Evolutionary conservation across 768 basidiomycete species (phyloP).

Genomic region (Kwoniella shandongensis): DNA sequence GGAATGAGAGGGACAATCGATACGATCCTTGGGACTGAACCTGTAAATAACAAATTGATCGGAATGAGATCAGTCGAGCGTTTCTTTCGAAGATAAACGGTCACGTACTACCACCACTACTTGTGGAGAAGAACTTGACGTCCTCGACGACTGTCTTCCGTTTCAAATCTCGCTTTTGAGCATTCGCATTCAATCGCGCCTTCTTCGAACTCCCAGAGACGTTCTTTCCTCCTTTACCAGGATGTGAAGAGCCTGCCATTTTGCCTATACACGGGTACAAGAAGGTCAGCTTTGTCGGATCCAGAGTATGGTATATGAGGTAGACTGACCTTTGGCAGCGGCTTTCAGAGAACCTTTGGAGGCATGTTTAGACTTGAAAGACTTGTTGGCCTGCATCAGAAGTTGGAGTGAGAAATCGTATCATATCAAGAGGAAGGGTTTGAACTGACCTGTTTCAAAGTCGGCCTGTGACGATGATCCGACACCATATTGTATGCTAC

Average conservation of each 20-base stretch:
- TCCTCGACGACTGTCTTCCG: constrained; percentile 84
- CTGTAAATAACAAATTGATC: constrained; percentile 61
- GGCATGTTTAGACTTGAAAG: constrained; percentile 87
- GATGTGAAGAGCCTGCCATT: constrained; percentile 57
- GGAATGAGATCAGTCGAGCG: constrained; percentile 61
- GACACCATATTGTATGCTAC: constrained; percentile 14
- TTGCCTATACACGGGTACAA: constrained; percentile 45
- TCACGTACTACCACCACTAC: constrained; percentile 38
- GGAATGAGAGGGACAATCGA: constrained; percentile 79
- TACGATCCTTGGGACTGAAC: constrained; percentile 69
- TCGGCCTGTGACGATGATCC: constrained; percentile 70
- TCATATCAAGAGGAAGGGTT: too few relatives aligned
- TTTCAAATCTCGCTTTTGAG: constrained; percentile 71
- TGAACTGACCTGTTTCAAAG: constrained; percentile 79
- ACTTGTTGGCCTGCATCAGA: constrained; percentile 71
- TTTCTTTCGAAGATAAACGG: constrained; percentile 63
- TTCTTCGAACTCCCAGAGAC: constrained; percentile 50
- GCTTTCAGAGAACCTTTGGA: constrained; percentile 82
- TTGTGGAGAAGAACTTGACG: constrained; percentile 59
- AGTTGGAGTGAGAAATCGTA: constrained; percentile 5
- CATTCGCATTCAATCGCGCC: constrained; percentile 46
- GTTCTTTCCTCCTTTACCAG: constrained; percentile 55
- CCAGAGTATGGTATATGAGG: not conserved
- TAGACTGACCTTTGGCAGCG: constrained; percentile 70
- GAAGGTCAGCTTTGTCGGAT: not conserved